phyloP scores from a whole-genome alignment of 768 basidiomycete species.

The Amanita muscaria region DNA sequence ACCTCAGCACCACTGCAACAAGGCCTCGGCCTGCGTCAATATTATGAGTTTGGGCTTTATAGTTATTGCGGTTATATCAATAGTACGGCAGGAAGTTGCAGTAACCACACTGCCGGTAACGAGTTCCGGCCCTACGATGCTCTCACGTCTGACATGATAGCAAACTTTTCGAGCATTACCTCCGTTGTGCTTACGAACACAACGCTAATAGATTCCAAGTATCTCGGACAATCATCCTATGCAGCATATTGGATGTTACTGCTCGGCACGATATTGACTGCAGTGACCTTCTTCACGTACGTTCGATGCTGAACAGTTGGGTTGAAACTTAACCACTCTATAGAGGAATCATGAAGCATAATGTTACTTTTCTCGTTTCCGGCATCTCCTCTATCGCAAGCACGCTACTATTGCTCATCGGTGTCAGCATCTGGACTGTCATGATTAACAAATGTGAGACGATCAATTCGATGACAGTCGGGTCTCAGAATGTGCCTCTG shows the following conservation, averaged over 20 bases:
- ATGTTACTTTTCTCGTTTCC: constrained; percentile 59
- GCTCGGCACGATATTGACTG: constrained; percentile 60
- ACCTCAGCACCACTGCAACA: constrained; percentile 50
- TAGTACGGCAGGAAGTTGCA: constrained; percentile 50
- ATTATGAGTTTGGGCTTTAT: constrained; percentile 77
- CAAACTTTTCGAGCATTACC: constrained; percentile 52
- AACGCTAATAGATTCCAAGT: constrained; percentile 52
- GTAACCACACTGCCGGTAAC: constrained; percentile 48
- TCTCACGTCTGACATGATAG: constrained; percentile 58
- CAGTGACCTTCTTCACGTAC: constrained; percentile 58
- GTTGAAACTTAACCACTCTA: constrained; percentile 10
- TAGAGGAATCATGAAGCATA: constrained; percentile 62
- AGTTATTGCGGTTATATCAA: constrained; percentile 69
- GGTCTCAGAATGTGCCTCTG: constrained; percentile 29
- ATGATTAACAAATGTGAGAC: constrained; percentile 54
- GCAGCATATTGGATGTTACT: constrained; percentile 72
- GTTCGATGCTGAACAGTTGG: constrained; percentile 18
- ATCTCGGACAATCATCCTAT: constrained; percentile 53
- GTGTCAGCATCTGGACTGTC: constrained; percentile 70
- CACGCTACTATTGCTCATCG: constrained; percentile 56
- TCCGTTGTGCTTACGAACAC: constrained; percentile 40
- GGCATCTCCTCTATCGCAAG: constrained; percentile 53
- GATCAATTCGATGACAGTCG: constrained; percentile 46
- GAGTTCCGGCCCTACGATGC: constrained; percentile 58
- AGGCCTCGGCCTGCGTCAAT: constrained; percentile 52